Evolutionary conservation across 768 basidiomycete genomes (phyloP), one percentile per base, ranked within the genome.

Genomic region (Suillus discolor): DNA sequence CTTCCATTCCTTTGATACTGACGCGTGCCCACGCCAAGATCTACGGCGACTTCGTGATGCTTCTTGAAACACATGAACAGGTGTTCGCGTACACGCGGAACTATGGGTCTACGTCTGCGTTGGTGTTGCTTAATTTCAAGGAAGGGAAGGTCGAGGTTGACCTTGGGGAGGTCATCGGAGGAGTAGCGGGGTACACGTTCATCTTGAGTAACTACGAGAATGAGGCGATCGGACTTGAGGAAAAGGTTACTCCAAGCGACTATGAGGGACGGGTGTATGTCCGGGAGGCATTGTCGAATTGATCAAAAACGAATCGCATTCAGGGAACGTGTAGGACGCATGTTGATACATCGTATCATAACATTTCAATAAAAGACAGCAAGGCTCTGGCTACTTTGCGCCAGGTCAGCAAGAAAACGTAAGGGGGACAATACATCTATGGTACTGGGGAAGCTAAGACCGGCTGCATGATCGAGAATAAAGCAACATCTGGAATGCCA

Each of bases 21-120:
- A 38, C 54, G 63, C n/a, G 34, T 62, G 25, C 18, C 59, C 18
- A 20, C 6, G 18, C 25, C 59, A 60, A 89, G 88, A 81, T 86
- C 3, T 87, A 87, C 71, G 91, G 91, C 18, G 80, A 83, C 45
- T 93, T 90, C 69, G 69, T 73, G 7, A 80, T 86, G 41, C 72
- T 89, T 5, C 79, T 83, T 9, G 71, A 76, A 1, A 71, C 72
- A 0, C 78, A 90, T 70, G 79, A 84, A 34, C 69, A 81, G 34
- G 81, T 87, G 25, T 87, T 91, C 62, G 85, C 84, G 0, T 91
- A 85, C 71, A 79, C 75, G 1, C 82, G 87, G 28, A 73, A 75
- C 3, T 68, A 84, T 9, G 79, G 75, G 0, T 63, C 68, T 4
- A 63, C 55, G 1, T 71, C 71, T 4, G 79, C 74, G 2, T 69